Conservation (phyloP, 2,329 filamentous ascomycete genomes). For the Neonectria ditissima region DNA sequence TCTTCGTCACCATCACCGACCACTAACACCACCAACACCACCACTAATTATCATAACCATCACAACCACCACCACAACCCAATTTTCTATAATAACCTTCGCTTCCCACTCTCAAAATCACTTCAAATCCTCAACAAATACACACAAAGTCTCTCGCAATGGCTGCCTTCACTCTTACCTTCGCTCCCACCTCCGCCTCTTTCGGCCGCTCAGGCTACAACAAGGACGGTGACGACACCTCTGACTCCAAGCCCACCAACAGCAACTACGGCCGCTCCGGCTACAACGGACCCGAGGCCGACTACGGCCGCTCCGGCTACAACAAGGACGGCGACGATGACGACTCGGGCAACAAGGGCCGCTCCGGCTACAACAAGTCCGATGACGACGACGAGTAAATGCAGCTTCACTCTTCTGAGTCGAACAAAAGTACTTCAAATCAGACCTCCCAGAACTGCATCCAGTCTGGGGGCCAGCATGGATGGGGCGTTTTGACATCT, state of each 20-base stretch:
- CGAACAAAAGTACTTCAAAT: neutral
- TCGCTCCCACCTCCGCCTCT: conserved; percentile 41
- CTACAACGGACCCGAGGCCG: conserved; percentile 56
- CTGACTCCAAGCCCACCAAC: conserved; percentile 41
- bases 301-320: conserved; percentile 43
- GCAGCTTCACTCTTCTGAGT: neutral
- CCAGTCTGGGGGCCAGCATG: conserved; percentile 28
- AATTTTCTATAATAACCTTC: conserved; percentile 4
- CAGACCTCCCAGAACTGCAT: neutral
- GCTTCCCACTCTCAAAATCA: conserved; percentile 3
- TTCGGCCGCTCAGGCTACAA: conserved; percentile 42
- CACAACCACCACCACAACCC: neutral
- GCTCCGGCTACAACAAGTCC: conserved; percentile 59
- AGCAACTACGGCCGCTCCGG: conserved; percentile 56
- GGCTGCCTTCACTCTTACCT: conserved; percentile 46
- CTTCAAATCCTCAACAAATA: conserved; percentile 7
- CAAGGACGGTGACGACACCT: conserved; percentile 42
- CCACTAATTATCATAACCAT: too few relatives aligned
- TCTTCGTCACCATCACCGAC: neutral
- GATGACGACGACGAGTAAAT: conserved; percentile 48
- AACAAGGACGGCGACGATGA: conserved; percentile 45
- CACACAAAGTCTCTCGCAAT: conserved; percentile 40
- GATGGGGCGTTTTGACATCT: conserved; percentile 35
- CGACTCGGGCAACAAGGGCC: conserved; percentile 53
- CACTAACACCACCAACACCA: conserved; percentile 13